Percentiles rank a stretch among this genome's conserved stretches.
These are phyloP conservation scores for Colletotrichum australisinense DNA, from an alignment of 2,329 filamentous ascomycete species.

Conservation along the genomic window DNA sequence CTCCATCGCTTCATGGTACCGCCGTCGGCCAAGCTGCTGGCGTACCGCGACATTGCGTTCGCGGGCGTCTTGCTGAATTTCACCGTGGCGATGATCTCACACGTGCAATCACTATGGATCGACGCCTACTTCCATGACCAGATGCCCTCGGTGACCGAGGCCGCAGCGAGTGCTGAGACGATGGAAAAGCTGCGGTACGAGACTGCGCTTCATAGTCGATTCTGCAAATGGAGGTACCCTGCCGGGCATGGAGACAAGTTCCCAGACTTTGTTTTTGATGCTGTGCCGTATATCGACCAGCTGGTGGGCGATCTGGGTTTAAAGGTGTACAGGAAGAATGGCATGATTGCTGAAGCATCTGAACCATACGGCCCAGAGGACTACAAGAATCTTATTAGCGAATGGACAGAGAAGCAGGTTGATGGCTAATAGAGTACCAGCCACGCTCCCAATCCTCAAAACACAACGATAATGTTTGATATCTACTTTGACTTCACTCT, in stretches of 20 bases:
- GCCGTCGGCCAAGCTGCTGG: constrained; percentile 31
- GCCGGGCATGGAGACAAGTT: constrained; percentile 71
- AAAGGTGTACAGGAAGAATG: constrained; percentile 64
- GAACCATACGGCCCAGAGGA: constrained; percentile 70
- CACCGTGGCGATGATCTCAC: constrained; percentile 45
- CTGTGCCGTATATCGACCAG: constrained; percentile 78
- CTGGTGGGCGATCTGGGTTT: constrained; percentile 75
- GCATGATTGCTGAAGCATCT: constrained; percentile 62
- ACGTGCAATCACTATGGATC: constrained; percentile 59
- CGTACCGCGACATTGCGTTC: constrained; percentile 44
- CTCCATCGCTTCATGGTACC: constrained; percentile 46
- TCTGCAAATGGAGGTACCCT: constrained; percentile 77
- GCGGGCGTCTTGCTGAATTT: constrained; percentile 45
- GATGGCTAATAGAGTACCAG: not conserved
- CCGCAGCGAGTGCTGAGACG: constrained; percentile 42
- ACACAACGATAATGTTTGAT: too few relatives aligned
- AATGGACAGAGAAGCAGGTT: constrained; percentile 53
- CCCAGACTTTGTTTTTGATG: constrained; percentile 82
- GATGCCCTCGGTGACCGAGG: constrained; percentile 45
- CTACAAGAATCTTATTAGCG: constrained; percentile 63
- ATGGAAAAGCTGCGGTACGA: constrained; percentile 60
- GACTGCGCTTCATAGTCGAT: constrained; percentile 74
- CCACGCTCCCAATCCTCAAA: not conserved
- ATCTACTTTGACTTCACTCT: not conserved
- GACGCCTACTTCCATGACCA: constrained; percentile 49